These are phyloP conservation scores for Solanum chacoense DNA, from an alignment of 305 asterid genomes.

Conservation along the genomic window DNA sequence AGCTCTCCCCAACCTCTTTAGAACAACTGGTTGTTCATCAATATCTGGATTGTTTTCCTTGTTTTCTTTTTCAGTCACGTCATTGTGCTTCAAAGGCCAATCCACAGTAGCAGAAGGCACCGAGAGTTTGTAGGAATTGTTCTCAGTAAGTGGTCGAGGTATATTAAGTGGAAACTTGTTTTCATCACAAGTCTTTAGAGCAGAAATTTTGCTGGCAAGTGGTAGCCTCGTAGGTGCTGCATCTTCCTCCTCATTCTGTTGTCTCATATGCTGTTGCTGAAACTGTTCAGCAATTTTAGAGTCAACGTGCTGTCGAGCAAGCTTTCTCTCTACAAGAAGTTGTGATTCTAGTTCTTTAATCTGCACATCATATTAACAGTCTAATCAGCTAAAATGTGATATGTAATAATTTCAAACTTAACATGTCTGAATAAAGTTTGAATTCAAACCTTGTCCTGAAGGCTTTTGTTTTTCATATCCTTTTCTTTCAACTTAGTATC, in stretches of 20 bases:
- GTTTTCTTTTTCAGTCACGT: conserved; percentile 52
- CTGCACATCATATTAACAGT: conserved; percentile 20
- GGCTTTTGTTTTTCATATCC: conserved; percentile 57
- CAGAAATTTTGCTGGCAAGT: conserved; percentile 34
- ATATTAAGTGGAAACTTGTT: conserved; percentile 20
- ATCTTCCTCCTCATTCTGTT: conserved; percentile 44
- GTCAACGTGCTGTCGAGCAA: conserved; percentile 83
- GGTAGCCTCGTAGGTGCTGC: conserved; percentile 39
- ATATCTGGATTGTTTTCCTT: conserved; percentile 55
- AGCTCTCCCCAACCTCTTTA: conserved; percentile 53
- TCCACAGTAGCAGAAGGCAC: conserved; percentile 24
- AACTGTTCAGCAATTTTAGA: conserved; percentile 64
- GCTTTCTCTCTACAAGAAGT: conserved; percentile 78
- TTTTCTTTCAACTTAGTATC: conserved; percentile 74
- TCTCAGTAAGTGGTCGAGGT: conserved; percentile 27
- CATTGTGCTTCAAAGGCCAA: conserved; percentile 19
- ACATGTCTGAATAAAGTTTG: not conserved
- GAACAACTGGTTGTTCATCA: conserved; percentile 37
- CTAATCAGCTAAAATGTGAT: not conserved
- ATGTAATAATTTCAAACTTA: not conserved
- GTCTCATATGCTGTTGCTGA: conserved; percentile 25
- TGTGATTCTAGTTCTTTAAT: conserved; percentile 94
- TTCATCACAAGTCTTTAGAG: conserved; percentile 18
- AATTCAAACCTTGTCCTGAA: conserved; percentile 80
- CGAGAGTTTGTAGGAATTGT: conserved; percentile 30